phyloP scores from a whole-genome alignment of 106 monocot genomes.

The Dendrobium nobile region DNA sequence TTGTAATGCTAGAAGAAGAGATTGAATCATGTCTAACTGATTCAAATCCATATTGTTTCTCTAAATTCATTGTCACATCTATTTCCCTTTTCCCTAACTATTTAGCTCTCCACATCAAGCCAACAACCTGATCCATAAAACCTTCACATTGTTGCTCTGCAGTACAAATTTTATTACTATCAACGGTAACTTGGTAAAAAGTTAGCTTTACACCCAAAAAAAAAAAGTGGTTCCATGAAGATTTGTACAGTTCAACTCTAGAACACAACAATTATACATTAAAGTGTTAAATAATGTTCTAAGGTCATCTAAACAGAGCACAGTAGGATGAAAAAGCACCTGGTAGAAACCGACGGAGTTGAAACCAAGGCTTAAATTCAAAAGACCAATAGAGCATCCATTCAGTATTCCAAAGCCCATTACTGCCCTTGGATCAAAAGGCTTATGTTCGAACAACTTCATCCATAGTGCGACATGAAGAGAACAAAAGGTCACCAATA shows the following conservation, averaged over 20 bases:
- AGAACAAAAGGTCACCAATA: conserved; percentile 71
- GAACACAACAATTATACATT: not conserved
- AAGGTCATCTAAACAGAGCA: not conserved
- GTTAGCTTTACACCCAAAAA: not conserved
- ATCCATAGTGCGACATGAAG: conserved; percentile 61
- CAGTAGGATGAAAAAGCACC: conserved; percentile 19
- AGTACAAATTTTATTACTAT: not conserved
- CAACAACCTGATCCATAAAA: not conserved
- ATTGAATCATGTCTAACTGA: not conserved
- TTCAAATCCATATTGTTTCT: too few species aligned
- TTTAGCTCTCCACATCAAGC: not conserved
- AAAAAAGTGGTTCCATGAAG: not conserved
- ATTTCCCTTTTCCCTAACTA: not conserved
- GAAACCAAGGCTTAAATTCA: conserved; percentile 70
- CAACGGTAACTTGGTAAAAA: not conserved
- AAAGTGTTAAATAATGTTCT: not conserved
- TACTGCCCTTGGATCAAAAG: conserved; percentile 65
- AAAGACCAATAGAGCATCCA: conserved; percentile 63
- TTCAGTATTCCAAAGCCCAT: conserved; percentile 77
- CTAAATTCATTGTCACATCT: too few species aligned
- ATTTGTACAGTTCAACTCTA: not conserved
- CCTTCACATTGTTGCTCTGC: not conserved
- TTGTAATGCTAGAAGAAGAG: not conserved
- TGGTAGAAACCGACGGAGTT: conserved; percentile 81
- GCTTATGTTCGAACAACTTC: conserved; percentile 69